Evolutionary conservation across 2,329 filamentous ascomycete species (phyloP).

Genomic region (Stylonectria norvegica): DNA sequence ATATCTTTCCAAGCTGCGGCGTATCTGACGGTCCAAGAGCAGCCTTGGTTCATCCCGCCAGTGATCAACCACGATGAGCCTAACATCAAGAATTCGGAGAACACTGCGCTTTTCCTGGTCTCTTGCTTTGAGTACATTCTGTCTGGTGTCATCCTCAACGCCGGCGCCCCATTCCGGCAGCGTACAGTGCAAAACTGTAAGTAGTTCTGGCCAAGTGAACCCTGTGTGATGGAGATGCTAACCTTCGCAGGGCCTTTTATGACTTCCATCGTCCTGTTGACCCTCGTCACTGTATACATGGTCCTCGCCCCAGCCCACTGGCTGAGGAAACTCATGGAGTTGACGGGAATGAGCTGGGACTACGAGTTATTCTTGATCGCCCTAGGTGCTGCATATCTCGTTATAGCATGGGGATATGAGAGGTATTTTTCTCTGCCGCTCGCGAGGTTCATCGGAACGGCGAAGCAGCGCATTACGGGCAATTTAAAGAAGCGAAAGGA

Average conservation of each 20-base stretch:
- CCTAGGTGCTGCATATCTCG: slow-evolving; percentile 68
- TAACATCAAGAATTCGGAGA: slow-evolving; percentile 88
- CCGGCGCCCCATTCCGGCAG: slow-evolving; percentile 87
- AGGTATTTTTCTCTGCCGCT: slow-evolving; percentile 65
- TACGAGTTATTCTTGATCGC: slow-evolving; percentile 72
- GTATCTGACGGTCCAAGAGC: slow-evolving; percentile 70
- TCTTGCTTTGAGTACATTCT: slow-evolving; percentile 96
- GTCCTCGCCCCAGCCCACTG: slow-evolving; percentile 68
- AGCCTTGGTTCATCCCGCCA: slow-evolving; percentile 85
- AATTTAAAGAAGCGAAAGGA: slow-evolving; percentile 75
- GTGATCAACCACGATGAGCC: slow-evolving; percentile 72
- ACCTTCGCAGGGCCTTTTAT: slow-evolving; percentile 70
- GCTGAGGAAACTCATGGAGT: slow-evolving; percentile 74
- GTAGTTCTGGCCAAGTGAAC: no score
- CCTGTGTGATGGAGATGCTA: background rate
- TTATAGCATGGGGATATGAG: slow-evolving; percentile 68
- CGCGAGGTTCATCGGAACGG: slow-evolving; percentile 62
- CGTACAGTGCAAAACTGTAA: slow-evolving; percentile 74
- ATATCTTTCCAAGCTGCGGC: slow-evolving; percentile 72
- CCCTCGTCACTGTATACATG: slow-evolving; percentile 74
- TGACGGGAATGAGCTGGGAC: slow-evolving; percentile 69
- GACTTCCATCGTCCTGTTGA: slow-evolving; percentile 65
- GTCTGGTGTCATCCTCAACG: slow-evolving; percentile 81
- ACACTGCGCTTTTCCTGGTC: slow-evolving; percentile 83
- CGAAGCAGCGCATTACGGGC: slow-evolving; percentile 55